Evolutionary conservation across 2,329 filamentous ascomycete genomes (phyloP), one percentile per base, ranked within the genome.

Genomic region (Penicillium sp.): DNA sequence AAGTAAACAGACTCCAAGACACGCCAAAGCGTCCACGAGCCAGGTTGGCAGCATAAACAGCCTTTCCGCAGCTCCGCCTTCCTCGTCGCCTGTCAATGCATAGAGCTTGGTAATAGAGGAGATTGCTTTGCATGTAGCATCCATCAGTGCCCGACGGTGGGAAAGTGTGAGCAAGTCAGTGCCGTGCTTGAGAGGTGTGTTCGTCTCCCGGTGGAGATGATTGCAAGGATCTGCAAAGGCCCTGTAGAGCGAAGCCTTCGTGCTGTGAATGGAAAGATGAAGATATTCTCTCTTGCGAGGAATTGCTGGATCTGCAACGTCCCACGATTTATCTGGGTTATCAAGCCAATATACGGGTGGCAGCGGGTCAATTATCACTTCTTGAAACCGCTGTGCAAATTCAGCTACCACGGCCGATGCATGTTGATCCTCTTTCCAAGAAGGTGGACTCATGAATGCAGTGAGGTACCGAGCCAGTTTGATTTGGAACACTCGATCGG

Each of bases 361-460:
- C 1, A 67, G 45, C 37, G 58, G 65, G 50, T 65, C 63, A 6
- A 65, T 37, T 3, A 67, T 63, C 4, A 65, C 58, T 19, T 62
- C 59, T 42, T 67, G 61, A 56, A 65, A 65, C 10, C 59, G 57
- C 53, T 65, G 63, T 13, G 63, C 56, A n/a, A 67, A 67, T 6
- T 65, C 63, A 3, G 59, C 61, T 17, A 65, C 58, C 5, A 59
- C 33, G 8, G 61, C 40, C 7, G 65, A 49, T 15, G 56, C 38
- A 10, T 58, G 28, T 40, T 63, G 65, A 44, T 67, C 63, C 4
- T 50, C 56, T 33, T 59, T 60, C 65, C 65, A 67, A 2, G 61
- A 67, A 9, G 63, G 65, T 4, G 61, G 65, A 19, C 65, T 67
- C 57, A 62, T 65, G 17, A 67, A 67, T 3, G 63, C 65, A 4